A percentile compares a stretch with the other conserved stretches of the same genome.
phyloP scores from a whole-genome alignment of 2,329 filamentous ascomycete species.

The Fusarium setosum region DNA sequence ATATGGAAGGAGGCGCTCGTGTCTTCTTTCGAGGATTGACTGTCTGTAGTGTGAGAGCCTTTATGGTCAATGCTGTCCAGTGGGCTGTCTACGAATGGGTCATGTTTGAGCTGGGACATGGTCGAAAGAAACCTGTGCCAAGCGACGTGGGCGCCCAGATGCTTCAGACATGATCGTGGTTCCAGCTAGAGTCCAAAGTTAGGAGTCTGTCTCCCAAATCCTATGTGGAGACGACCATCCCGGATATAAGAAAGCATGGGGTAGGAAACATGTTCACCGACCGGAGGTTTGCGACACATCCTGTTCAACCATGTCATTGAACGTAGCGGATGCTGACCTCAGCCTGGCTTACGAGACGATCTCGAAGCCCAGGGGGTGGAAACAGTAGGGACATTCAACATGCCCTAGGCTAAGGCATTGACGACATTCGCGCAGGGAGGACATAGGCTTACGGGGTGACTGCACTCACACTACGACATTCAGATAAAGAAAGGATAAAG shows the following conservation, averaged over 20 bases:
- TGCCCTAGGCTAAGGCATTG: no score
- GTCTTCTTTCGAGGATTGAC: slow-evolving; percentile 81
- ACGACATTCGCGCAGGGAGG: no score
- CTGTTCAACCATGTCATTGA: background rate
- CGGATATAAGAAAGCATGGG: no score
- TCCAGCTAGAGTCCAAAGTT: background rate
- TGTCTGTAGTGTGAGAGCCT: slow-evolving; percentile 86
- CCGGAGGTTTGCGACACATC: background rate
- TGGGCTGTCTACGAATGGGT: slow-evolving; percentile 94
- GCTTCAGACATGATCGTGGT: background rate
- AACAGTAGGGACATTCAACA: slow-evolving; percentile 9
- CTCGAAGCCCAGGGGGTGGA: background rate
- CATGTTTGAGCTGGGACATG: slow-evolving; percentile 68
- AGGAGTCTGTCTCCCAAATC: background rate
- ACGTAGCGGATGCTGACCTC: background rate
- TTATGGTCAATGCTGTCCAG: slow-evolving; percentile 92
- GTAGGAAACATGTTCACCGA: no score
- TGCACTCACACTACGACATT: no score
- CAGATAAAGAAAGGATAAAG: no score
- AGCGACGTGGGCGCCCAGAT: slow-evolving; percentile 2
- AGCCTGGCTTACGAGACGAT: background rate
- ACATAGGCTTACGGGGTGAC: no score
- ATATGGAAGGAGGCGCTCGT: slow-evolving; percentile 68
- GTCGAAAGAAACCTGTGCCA: slow-evolving; percentile 24
- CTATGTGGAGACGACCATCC: background rate